Percentiles rank a stretch among this genome's conserved stretches.
Evolutionary conservation across 169 alveolate genomes (phyloP).

Genomic region (Perkinsus chesapeaki): DNA sequence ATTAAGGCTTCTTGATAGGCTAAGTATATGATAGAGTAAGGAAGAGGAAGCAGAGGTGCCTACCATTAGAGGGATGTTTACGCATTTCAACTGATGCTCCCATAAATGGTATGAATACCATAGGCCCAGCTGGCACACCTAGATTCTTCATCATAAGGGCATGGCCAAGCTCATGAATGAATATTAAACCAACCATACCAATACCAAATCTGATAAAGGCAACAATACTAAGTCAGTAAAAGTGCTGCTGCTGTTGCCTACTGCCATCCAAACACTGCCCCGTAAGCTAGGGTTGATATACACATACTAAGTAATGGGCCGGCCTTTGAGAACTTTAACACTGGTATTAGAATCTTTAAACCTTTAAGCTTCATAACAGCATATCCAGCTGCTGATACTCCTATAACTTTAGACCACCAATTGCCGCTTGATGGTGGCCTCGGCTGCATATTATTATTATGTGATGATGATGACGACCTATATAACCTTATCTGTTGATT

Average conservation of each 20-base stretch:
- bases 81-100: slow-evolving; percentile 16
- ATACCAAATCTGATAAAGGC: background rate
- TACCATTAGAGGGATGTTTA: background rate
- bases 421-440: background rate
- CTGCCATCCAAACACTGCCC: slow-evolving; percentile 14
- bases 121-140: slow-evolving; percentile 9
- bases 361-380: slow-evolving; percentile 7
- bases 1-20: slow-evolving; percentile 13
- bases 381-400: slow-evolving; percentile 13
- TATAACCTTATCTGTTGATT: background rate
- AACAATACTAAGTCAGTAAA: background rate
- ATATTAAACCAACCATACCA: slow-evolving; percentile 6
- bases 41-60: background rate
- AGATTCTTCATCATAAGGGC: slow-evolving; percentile 14
- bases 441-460: background rate
- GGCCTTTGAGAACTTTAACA: slow-evolving; percentile 2
- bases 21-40: background rate
- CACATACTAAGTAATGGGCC: slow-evolving; percentile 7
- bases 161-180: slow-evolving; percentile 16
- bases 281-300: background rate
- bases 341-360: background rate
- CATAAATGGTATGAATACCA: slow-evolving; percentile 14
- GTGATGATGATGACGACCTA: background rate
- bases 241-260: background rate
- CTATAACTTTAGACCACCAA: slow-evolving; percentile 3